Conservation (phyloP, 2,329 filamentous ascomycete species). For the Xylaria sp. region DNA sequence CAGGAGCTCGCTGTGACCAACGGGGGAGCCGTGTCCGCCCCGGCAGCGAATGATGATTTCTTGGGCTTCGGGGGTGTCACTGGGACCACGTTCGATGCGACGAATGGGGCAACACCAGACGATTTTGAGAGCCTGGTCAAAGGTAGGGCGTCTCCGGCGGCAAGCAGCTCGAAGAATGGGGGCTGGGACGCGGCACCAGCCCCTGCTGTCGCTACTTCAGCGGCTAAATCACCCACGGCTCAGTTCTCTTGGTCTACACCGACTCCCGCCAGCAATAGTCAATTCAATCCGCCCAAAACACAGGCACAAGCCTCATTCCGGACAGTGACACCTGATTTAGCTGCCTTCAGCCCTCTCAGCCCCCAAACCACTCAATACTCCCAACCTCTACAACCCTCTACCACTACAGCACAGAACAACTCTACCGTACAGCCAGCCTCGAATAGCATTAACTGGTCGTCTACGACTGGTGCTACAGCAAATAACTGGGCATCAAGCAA, state of each 20-base stretch:
- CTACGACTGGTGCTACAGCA: constrained; percentile 52
- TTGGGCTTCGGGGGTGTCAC: constrained; percentile 77
- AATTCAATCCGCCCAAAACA: constrained; percentile 51
- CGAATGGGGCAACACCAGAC: constrained; percentile 67
- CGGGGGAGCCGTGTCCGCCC: constrained; percentile 58
- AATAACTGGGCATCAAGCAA: constrained; percentile 61
- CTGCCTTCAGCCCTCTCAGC: constrained; percentile 64
- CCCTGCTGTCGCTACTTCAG: constrained; percentile 49
- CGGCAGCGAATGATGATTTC: constrained; percentile 71
- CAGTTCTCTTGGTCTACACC: constrained; percentile 74
- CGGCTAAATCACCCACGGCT: constrained; percentile 49
- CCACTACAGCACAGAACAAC: constrained; percentile 35
- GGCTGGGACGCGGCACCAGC: constrained; percentile 61
- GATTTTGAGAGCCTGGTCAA: constrained; percentile 94
- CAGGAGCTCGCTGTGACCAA: constrained; percentile 78
- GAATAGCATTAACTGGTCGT: constrained; percentile 54
- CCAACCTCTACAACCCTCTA: constrained; percentile 65
- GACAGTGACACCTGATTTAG: constrained; percentile 69
- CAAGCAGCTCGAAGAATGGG: constrained; percentile 56
- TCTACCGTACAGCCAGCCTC: constrained; percentile 51
- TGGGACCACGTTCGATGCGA: constrained; percentile 65
- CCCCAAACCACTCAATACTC: constrained; percentile 72
- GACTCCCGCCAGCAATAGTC: constrained; percentile 53
- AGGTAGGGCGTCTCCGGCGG: constrained; percentile 65
- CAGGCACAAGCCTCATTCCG: constrained; percentile 59